phyloP scores from a whole-genome alignment of 345 rosid genomes.

The Rhizophora apiculata region DNA sequence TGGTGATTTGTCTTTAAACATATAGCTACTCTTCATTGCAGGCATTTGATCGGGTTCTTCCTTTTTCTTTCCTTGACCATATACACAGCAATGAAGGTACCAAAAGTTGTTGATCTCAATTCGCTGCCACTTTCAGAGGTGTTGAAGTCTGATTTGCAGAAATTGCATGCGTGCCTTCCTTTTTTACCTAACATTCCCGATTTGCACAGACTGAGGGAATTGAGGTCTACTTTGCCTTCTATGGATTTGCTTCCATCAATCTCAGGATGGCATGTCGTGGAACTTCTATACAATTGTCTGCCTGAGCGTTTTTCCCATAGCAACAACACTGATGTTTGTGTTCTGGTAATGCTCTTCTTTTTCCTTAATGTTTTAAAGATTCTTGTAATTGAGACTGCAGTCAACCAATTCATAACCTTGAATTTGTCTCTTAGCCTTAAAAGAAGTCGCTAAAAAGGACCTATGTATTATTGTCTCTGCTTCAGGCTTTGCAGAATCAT shows the following conservation, averaged over 20 bases:
- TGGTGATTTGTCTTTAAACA: not conserved
- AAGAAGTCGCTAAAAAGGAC: too few relatives aligned
- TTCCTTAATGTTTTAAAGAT: not conserved
- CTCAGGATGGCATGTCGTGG: conserved; percentile 69
- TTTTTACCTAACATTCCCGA: conserved; percentile 60
- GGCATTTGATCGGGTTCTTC: conserved; percentile 99
- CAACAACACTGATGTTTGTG: conserved; percentile 74
- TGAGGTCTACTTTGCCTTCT: conserved; percentile 37
- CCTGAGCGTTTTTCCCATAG: conserved; percentile 74
- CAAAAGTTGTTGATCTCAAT: conserved; percentile 75
- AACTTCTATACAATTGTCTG: conserved; percentile 77
- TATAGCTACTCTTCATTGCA: conserved; percentile 31
- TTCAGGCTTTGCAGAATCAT: too few relatives aligned
- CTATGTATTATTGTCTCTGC: too few relatives aligned
- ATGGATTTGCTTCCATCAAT: conserved; percentile 41
- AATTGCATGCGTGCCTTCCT: conserved; percentile 59
- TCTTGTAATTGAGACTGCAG: not conserved
- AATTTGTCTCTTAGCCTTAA: too few relatives aligned
- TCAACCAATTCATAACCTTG: too few relatives aligned
- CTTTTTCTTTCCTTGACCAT: conserved; percentile 82
- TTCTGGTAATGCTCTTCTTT: conserved; percentile 54
- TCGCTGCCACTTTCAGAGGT: conserved; percentile 67
- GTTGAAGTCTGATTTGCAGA: conserved; percentile 74
- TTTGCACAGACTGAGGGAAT: conserved; percentile 47
- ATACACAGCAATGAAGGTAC: conserved; percentile 79